These are phyloP conservation scores for Colletotrichum tabaci DNA, from an alignment of 2,329 filamentous ascomycete species.

Conservation along the genomic window DNA sequence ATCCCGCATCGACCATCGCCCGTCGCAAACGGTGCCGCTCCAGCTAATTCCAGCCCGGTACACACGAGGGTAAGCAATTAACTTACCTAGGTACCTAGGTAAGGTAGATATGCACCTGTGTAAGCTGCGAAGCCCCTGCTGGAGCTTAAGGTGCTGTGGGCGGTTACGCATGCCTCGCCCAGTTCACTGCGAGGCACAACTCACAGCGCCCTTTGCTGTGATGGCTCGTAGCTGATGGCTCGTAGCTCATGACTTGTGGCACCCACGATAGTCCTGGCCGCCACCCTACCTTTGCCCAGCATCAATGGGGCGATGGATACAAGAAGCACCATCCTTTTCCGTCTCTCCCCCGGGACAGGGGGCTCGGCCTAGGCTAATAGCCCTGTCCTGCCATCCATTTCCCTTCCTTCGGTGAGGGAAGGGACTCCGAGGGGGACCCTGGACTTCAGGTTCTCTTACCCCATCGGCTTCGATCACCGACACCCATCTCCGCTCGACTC, in stretches of 20 bases:
- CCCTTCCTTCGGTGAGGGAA: constrained; percentile 23
- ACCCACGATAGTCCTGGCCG: constrained; percentile 18
- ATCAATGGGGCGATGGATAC: constrained; percentile 12
- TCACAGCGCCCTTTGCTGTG: not conserved
- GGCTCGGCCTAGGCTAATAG: constrained; percentile 4
- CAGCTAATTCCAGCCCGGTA: constrained; percentile 25
- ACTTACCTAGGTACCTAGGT: not conserved
- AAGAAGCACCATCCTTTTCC: constrained; percentile 35
- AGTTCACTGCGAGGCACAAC: not conserved
- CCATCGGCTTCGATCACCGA: constrained; percentile 21
- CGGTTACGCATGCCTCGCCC: constrained; percentile 2
- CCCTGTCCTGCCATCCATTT: constrained; percentile 24
- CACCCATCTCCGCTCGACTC: not conserved
- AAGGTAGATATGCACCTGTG: no score
- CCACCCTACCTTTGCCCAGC: not conserved
- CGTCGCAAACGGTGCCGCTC: constrained; percentile 31
- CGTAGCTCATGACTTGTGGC: not conserved
- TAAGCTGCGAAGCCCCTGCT: constrained; percentile 1
- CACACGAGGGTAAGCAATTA: constrained; percentile 31
- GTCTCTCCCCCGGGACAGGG: constrained; percentile 30
- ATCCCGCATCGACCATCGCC: constrained; percentile 15
- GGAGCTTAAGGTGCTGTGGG: constrained; percentile 19
- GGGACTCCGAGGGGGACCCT: constrained; percentile 13
- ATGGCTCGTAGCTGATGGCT: no score
- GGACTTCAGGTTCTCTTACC: constrained; percentile 3